Evolutionary conservation across 1,284 basidiomycete species (phyloP).

Genomic region (Phenoliferia sp.): DNA sequence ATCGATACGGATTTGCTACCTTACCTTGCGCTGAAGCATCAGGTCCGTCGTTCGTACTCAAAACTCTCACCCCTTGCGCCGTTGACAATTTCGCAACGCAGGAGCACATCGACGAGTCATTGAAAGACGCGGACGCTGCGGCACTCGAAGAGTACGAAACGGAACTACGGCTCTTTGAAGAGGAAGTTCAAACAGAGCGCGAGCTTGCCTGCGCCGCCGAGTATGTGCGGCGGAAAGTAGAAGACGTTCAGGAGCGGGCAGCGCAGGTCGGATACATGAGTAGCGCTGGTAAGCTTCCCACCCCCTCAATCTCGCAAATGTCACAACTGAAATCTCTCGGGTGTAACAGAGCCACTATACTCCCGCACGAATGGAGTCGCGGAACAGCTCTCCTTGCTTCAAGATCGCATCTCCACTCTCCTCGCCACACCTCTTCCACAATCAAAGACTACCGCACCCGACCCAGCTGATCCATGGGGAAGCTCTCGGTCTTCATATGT

Average conservation of each 20-base stretch:
- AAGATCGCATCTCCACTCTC: constrained; percentile 15
- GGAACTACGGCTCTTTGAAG: constrained; percentile 29
- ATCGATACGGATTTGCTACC: constrained; percentile 6
- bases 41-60: too few species aligned
- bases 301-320: too few species aligned
- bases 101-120: constrained; percentile 16
- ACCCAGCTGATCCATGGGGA: constrained; percentile 12
- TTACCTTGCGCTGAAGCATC: neutral
- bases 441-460: neutral
- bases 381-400: constrained; percentile 15
- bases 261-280: constrained; percentile 22
- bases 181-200: constrained; percentile 24
- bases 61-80: neutral
- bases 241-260: constrained; percentile 7
- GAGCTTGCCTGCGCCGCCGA: constrained; percentile 19
- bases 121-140: constrained; percentile 16
- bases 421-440: constrained; percentile 13
- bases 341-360: constrained; percentile 8
- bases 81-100: neutral
- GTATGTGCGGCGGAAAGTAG: constrained; percentile 17
- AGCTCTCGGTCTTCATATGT: constrained; percentile 15
- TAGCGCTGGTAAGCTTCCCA: constrained; percentile 11
- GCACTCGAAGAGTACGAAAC: constrained; percentile 30
- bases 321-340: neutral
- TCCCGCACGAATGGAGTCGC: constrained; percentile 9